Evolutionary conservation across 306 rosid genomes (phyloP).

Genomic region (Fragaria nilgerrensis): DNA sequence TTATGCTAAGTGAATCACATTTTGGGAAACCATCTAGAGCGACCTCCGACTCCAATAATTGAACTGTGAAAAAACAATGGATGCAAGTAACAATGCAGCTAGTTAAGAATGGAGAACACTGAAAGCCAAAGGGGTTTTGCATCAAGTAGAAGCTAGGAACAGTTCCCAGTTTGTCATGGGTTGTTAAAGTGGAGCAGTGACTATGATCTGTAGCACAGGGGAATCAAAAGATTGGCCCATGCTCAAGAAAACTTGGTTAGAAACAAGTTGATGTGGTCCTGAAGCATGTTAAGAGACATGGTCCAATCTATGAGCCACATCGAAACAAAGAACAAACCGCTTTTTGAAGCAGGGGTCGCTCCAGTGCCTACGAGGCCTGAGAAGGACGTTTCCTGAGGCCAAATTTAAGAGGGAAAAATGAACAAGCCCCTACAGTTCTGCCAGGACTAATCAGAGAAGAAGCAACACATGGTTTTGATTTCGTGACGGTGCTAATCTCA

Average conservation of each 20-base stretch:
- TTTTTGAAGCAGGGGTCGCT: neutral
- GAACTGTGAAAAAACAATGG: neutral
- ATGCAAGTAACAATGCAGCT: neutral
- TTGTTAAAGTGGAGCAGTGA: neutral
- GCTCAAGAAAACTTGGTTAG: neutral
- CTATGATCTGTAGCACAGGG: neutral
- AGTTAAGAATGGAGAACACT: neutral
- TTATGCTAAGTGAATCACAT: too few relatives aligned
- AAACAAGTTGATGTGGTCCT: conserved; percentile 16
- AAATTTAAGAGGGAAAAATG: neutral
- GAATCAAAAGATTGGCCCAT: neutral
- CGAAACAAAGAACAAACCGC: neutral
- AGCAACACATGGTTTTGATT: neutral
- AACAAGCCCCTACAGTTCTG: neutral
- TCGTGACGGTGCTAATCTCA: neutral
- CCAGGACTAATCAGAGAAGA: neutral
- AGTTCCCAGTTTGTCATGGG: neutral
- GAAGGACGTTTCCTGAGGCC: neutral
- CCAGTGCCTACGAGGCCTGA: neutral
- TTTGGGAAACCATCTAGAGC: too few relatives aligned
- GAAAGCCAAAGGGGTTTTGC: neutral
- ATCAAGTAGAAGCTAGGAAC: neutral
- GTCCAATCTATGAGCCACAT: conserved; percentile 10
- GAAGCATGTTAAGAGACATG: neutral
- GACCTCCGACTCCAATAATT: neutral